Conservation (phyloP, 805 yeast genomes). For the Wickerhamiella azyma region DNA sequence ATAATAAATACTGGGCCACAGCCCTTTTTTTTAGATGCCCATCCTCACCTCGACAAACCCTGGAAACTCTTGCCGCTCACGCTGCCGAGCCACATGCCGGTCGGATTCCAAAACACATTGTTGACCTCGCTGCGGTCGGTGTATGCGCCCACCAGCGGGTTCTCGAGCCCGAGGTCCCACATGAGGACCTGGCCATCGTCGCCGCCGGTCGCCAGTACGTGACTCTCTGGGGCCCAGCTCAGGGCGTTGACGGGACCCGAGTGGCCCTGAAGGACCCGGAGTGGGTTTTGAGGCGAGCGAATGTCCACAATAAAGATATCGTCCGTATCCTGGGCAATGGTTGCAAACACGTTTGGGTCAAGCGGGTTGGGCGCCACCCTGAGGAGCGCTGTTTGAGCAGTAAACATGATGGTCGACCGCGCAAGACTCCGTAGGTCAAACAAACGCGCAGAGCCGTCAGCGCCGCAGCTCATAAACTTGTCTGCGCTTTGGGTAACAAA, state of each 20-base stretch:
- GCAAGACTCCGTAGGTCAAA: conserved; percentile 82
- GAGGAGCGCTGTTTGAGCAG: conserved; percentile 58
- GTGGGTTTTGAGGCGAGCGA: conserved; percentile 77
- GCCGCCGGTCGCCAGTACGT: conserved; percentile 53
- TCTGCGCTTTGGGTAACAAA: conserved; percentile 61
- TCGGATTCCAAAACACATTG: conserved; percentile 56
- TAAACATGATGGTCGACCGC: conserved; percentile 89
- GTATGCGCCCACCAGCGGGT: conserved; percentile 32
- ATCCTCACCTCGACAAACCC: conserved; percentile 22
- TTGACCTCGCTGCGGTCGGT: conserved; percentile 61
- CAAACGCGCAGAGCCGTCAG: conserved; percentile 87
- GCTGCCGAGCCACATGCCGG: conserved; percentile 73
- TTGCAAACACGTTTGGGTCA: conserved; percentile 74
- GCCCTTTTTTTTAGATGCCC: background rate
- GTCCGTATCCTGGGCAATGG: conserved; percentile 59
- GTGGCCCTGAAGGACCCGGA: conserved; percentile 56
- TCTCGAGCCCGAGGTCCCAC: conserved; percentile 38
- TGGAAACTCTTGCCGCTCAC: conserved; percentile 58
- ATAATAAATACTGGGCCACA: background rate
- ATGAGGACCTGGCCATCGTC: conserved; percentile 47
- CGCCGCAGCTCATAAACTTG: conserved; percentile 84
- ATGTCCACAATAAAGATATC: conserved; percentile 62
- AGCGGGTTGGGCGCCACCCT: conserved; percentile 64
- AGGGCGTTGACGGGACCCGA: conserved; percentile 55
- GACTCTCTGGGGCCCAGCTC: conserved; percentile 60